Evolutionary conservation across 495 filamentous ascomycete species (phyloP), one percentile per base, ranked within the genome.

Genomic region (Tuber indicum): DNA sequence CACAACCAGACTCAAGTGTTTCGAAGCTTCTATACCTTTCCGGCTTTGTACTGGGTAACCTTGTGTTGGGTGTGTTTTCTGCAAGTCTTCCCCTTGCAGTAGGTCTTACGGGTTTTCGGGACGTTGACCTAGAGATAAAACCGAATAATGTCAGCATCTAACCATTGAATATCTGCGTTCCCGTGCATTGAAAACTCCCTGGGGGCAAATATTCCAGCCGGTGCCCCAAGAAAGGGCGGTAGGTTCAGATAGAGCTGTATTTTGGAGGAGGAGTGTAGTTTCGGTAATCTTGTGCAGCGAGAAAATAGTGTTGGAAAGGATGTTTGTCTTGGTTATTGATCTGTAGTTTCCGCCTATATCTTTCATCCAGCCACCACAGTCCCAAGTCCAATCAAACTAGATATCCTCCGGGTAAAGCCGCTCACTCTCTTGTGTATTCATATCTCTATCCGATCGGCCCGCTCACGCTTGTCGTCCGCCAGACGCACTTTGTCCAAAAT

Each of bases 21-120:
- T n/a, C 62, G 71, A 76, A 85, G 83, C 26, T 66, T 66, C 58
- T 66, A 66, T 84, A 92, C 91, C 91, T 96, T 96, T 87, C 93
- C 93, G 85, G 93, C 92, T 89, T 96, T 97, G 91, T 97, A 96
- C 89, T 97, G 93, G 83, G 93, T 95, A 86, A 97, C 93, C 89
- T 94, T 94, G 91, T 96, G 93, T 86, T 93, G 90, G 82, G 88
- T 90, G 91, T 97, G 94, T 89, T 97, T 97, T 87, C 91, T 90
- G 92, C 94, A 97, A 81, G 92, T 89, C 87, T 90, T 93, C 89
- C 91, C 91, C 89, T 96, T 96, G 93, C 95, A 98, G 90, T 92
- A 95, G 85, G 92, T 95, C 86, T 91, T 90, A 83, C 93, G 90
- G 84, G 93, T 95, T 87, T 96, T 96, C 78, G 93, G 93, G 84